Percentiles rank a stretch among this genome's conserved stretches.
phyloP scores from a whole-genome alignment of 2,329 filamentous ascomycete genomes.

The Furcasterigmium furcatum region DNA sequence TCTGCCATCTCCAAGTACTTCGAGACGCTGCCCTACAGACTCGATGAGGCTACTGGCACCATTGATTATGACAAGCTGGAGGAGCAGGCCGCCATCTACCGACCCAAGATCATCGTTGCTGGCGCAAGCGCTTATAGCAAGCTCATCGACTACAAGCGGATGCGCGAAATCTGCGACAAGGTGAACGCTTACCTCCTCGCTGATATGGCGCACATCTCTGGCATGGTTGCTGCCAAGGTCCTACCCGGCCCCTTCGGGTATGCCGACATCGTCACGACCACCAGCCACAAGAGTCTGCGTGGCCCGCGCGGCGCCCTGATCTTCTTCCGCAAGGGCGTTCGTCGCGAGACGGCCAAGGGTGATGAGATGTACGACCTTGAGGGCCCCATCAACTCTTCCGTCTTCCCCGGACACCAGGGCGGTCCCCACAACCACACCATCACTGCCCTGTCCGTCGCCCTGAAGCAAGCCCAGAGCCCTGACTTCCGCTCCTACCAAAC shows the following conservation, averaged over 20 bases:
- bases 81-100: conserved; percentile 81
- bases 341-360: conserved; percentile 80
- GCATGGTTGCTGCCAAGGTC: conserved; percentile 86
- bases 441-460: conserved; percentile 86
- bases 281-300: conserved; percentile 94
- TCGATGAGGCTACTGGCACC: conserved; percentile 84
- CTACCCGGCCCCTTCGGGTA: conserved; percentile 85
- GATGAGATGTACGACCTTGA: conserved; percentile 89
- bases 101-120: conserved; percentile 92
- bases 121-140: conserved; percentile 95
- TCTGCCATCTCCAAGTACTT: conserved; percentile 99
- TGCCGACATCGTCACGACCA: conserved; percentile 95
- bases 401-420: conserved; percentile 97
- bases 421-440: conserved; percentile 99
- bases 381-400: conserved; percentile 88
- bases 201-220: conserved; percentile 97
- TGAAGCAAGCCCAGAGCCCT: conserved; percentile 86
- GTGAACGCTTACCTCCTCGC: conserved; percentile 88
- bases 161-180: conserved; percentile 89
- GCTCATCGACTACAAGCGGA: conserved; percentile 89
- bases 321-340: conserved; percentile 93
- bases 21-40: conserved; percentile 91
- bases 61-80: conserved; percentile 95
- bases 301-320: conserved; percentile 96
- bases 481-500: conserved; percentile 94